phyloP scores from a whole-genome alignment of 345 rosid genomes.

The Aethionema arabicum region DNA sequence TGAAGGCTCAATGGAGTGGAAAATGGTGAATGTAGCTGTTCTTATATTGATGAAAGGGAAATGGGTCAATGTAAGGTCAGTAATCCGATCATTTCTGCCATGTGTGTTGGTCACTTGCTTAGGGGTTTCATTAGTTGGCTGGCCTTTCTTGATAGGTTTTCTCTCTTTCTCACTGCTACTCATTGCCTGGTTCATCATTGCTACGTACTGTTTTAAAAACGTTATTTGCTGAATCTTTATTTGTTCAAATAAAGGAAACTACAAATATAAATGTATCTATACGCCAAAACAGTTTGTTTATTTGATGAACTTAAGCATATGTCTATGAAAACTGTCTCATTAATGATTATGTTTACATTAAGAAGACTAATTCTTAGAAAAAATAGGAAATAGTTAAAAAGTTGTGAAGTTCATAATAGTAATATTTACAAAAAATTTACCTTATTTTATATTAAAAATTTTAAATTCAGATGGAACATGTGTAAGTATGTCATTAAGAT shows the following conservation, averaged over 20 bases:
- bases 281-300: slow-evolving; percentile 8
- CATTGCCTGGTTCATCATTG: slow-evolving; percentile 64
- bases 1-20: slow-evolving; percentile 78
- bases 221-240: slow-evolving; percentile 42
- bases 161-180: slow-evolving; percentile 61
- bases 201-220: slow-evolving; percentile 59
- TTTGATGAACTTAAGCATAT: background rate
- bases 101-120: slow-evolving; percentile 52
- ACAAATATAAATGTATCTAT: slow-evolving; percentile 1
- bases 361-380: too few relatives aligned
- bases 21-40: slow-evolving; percentile 71
- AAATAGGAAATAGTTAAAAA: too few relatives aligned
- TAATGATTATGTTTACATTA: too few relatives aligned
- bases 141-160: slow-evolving; percentile 83
- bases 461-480: too few relatives aligned
- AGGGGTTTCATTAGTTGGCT: slow-evolving; percentile 61
- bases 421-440: too few relatives aligned
- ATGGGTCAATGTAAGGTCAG: slow-evolving; percentile 60
- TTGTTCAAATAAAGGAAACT: background rate
- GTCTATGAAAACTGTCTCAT: too few relatives aligned
- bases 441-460: too few relatives aligned
- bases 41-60: slow-evolving; percentile 61
- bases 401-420: too few relatives aligned
- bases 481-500: too few relatives aligned
- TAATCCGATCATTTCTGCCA: slow-evolving; percentile 76